phyloP scores from a whole-genome alignment of 2,329 filamentous ascomycete species.

The Fusarium torreyae region DNA sequence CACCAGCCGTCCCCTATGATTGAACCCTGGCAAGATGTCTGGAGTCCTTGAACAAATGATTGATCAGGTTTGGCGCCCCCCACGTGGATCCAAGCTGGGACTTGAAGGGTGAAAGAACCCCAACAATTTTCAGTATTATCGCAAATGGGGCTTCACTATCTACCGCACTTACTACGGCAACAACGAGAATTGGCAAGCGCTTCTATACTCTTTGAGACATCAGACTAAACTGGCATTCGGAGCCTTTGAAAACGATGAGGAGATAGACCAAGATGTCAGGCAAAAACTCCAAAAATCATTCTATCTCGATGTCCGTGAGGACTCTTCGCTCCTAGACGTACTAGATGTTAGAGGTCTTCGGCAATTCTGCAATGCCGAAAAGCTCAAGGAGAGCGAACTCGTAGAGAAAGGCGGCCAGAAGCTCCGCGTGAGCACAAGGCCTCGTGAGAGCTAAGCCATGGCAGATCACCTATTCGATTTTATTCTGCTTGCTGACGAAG shows the following conservation, averaged over 20 bases:
- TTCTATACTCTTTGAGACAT: conserved; percentile 9
- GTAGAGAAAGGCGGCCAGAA: rapidly evolving
- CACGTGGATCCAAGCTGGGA: no score
- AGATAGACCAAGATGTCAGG: not conserved
- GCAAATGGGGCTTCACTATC: conserved; percentile 17
- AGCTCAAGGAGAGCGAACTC: rapidly evolving
- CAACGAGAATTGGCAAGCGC: conserved; percentile 8
- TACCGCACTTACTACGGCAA: conserved; percentile 25
- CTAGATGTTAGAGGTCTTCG: not conserved
- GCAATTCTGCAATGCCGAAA: not conserved
- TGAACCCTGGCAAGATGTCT: no score
- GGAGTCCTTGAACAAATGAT: no score
- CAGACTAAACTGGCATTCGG: conserved; percentile 17
- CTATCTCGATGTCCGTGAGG: not conserved
- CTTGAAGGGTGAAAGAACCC: no score
- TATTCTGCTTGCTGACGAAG: not conserved
- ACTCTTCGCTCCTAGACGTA: not conserved
- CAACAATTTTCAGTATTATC: no score
- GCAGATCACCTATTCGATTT: conserved; percentile 5
- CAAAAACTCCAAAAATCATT: conserved; percentile 9
- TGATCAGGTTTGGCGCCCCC: no score
- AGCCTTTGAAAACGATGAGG: not conserved
- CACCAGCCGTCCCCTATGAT: no score
- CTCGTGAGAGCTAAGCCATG: not conserved
- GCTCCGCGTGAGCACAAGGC: not conserved